Percentiles rank a stretch among this genome's conserved stretches.
Conservation (phyloP, 495 filamentous ascomycete species). For the Trichoderma parareesei region DNA sequence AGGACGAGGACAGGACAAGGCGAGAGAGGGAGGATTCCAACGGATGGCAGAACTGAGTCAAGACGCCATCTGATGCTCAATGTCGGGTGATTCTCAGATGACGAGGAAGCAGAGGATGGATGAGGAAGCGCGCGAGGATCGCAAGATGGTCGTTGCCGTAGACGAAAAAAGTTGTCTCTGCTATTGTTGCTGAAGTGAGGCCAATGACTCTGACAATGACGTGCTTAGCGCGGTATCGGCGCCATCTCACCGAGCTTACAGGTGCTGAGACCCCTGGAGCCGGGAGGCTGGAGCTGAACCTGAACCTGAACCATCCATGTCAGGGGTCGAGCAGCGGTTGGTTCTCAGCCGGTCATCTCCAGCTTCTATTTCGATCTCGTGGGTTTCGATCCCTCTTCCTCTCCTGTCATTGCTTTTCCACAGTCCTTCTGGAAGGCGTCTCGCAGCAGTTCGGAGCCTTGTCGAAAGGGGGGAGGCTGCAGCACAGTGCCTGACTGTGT, state of each 20-base stretch:
- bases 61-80: neutral
- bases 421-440: too few species aligned
- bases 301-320: too few species aligned
- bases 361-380: too few species aligned
- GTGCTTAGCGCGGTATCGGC: slow-evolving; percentile 8
- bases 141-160: neutral
- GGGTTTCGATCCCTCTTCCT: too few species aligned
- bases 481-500: too few species aligned
- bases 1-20: neutral
- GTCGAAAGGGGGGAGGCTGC: too few species aligned
- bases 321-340: too few species aligned
- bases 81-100: too few species aligned
- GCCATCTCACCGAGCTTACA: neutral
- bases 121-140: neutral
- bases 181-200: neutral
- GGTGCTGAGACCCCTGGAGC: neutral
- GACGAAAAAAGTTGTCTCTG: neutral
- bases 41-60: neutral
- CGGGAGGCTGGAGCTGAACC: too few species aligned
- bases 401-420: too few species aligned
- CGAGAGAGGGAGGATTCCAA: neutral
- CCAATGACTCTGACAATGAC: slow-evolving; percentile 4
- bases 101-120: neutral
- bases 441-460: too few species aligned
- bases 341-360: too few species aligned